A percentile compares a stretch with the other conserved stretches of the same genome.
Conservation (phyloP, 768 basidiomycete species). For the Leccinum uliginosum region DNA sequence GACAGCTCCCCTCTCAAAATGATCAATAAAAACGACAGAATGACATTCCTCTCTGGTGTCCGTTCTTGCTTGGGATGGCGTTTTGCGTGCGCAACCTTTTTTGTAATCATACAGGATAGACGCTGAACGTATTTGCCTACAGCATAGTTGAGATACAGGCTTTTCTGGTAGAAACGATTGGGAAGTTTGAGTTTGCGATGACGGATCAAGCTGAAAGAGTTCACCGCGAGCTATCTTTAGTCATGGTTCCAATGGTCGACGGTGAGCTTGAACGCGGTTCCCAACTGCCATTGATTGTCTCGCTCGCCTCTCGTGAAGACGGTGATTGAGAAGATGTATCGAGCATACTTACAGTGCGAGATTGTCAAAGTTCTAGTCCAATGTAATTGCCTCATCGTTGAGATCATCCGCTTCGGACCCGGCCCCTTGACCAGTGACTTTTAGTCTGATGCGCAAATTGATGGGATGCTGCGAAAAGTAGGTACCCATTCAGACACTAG, state of each 20-base stretch:
- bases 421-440: neutral
- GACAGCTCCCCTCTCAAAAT: neutral
- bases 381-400: neutral
- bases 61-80: conserved; percentile 23
- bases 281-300: conserved; percentile 23
- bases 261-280: conserved; percentile 28
- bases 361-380: neutral
- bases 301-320: neutral
- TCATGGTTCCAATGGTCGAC: conserved; percentile 32
- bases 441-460: too few species aligned
- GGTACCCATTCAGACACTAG: neutral
- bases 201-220: conserved; percentile 20
- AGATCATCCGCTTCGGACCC: neutral
- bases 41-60: conserved; percentile 27
- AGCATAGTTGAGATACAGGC: neutral
- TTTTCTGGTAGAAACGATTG: conserved; percentile 39
- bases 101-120: neutral
- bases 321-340: neutral
- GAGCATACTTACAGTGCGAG: neutral
- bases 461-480: too few species aligned
- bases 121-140: neutral
- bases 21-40: conserved; percentile 11
- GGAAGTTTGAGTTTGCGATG: conserved; percentile 46
- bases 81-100: neutral
- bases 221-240: conserved; percentile 19